These are phyloP conservation scores for Withania somnifera DNA, from an alignment of 305 asterid species.

Conservation along the genomic window DNA sequence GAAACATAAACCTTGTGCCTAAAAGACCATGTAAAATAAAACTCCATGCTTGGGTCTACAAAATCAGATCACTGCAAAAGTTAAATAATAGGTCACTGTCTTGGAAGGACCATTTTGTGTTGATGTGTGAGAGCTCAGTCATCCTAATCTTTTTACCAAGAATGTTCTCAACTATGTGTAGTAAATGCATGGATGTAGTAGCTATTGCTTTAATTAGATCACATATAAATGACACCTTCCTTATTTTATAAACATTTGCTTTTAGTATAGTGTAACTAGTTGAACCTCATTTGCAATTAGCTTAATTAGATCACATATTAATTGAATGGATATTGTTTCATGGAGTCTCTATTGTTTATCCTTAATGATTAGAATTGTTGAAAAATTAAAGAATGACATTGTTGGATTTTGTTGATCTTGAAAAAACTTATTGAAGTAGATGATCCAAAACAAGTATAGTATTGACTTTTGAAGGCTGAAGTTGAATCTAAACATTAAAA, in stretches of 20 bases:
- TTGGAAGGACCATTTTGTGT: background rate
- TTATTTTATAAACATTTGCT: background rate
- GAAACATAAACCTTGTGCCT: background rate
- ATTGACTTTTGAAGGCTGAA: background rate
- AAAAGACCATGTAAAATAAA: background rate
- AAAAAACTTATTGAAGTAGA: background rate
- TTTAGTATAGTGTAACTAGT: background rate
- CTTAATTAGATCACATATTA: too few species aligned
- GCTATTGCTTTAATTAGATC: background rate
- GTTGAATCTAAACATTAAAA: background rate
- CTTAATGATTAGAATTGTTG: background rate
- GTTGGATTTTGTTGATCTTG: background rate
- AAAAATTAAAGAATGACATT: background rate
- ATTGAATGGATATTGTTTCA: background rate
- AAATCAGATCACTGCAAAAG: slow-evolving; percentile 15
- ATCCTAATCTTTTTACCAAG: slow-evolving; percentile 17
- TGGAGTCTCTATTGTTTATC: background rate
- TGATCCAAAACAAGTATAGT: too few species aligned
- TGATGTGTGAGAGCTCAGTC: slow-evolving; percentile 22
- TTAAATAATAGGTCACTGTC: background rate
- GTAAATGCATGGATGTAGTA: background rate
- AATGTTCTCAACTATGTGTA: background rate
- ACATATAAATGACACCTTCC: background rate
- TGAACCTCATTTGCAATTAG: background rate
- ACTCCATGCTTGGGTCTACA: slow-evolving; percentile 15